Conservation (phyloP, 352 stramenopile genomes). For the Phytophthora multivora region DNA sequence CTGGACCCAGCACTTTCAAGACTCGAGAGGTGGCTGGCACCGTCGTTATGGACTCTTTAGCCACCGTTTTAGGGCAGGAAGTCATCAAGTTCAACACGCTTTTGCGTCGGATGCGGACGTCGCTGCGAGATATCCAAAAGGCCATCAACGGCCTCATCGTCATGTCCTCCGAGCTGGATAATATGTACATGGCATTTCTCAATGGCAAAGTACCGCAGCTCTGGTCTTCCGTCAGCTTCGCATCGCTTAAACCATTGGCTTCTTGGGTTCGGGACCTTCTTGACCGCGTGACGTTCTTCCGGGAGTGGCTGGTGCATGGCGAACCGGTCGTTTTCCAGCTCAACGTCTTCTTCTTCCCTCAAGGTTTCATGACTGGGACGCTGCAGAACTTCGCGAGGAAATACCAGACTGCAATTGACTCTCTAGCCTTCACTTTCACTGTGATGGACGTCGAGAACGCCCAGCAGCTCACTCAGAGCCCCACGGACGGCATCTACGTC, state of each 20-base stretch:
- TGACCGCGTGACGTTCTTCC: constrained; percentile 92
- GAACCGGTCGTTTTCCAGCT: constrained; percentile 91
- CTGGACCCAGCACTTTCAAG: constrained; percentile 92
- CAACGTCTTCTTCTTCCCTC: constrained; percentile 95
- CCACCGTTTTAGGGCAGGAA: constrained; percentile 93
- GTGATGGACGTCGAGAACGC: constrained; percentile 73
- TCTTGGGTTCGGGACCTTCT: constrained; percentile 93
- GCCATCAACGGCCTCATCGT: constrained; percentile 91
- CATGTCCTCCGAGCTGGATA: constrained; percentile 95
- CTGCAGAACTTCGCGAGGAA: constrained; percentile 95
- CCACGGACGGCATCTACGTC: constrained; percentile 92
- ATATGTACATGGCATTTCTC: constrained; percentile 95
- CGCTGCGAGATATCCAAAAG: constrained; percentile 79
- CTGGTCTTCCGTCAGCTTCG: constrained; percentile 91
- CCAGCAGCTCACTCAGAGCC: constrained; percentile 59
- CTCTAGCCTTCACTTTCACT: constrained; percentile 91
- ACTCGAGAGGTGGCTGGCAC: constrained; percentile 79
- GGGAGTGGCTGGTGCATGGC: constrained; percentile 89
- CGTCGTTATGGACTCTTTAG: constrained; percentile 91
- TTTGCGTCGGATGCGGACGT: constrained; percentile 81
- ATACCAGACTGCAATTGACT: constrained; percentile 95
- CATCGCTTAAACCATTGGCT: constrained; percentile 92
- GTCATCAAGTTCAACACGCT: constrained; percentile 96
- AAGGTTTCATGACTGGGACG: constrained; percentile 96
- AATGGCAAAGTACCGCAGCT: constrained; percentile 91